phyloP scores from a whole-genome alignment of 2,329 filamentous ascomycete species.

The Xylaria hypoxylon region DNA sequence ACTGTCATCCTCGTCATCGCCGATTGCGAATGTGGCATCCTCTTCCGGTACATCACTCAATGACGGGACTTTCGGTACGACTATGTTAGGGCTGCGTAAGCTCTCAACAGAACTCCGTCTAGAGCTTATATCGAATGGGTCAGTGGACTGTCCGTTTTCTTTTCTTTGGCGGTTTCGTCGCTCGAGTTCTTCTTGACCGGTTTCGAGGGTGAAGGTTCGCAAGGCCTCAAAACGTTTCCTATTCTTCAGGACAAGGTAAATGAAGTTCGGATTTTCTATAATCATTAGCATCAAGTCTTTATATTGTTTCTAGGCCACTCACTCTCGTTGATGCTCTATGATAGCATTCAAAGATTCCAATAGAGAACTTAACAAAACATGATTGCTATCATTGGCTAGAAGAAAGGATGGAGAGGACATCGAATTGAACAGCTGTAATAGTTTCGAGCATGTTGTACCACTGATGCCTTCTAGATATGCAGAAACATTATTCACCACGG shows the following conservation, averaged over 20 bases:
- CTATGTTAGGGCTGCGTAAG: slow-evolving; percentile 69
- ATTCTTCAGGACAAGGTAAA: slow-evolving; percentile 83
- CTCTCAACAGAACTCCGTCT: slow-evolving; percentile 75
- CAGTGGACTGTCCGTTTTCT: slow-evolving; percentile 65
- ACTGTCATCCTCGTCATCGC: slow-evolving; percentile 79
- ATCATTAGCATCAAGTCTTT: slow-evolving; percentile 37
- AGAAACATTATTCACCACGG: slow-evolving; percentile 93
- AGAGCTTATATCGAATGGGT: slow-evolving; percentile 62
- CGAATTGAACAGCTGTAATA: slow-evolving; percentile 88
- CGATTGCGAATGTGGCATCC: slow-evolving; percentile 86
- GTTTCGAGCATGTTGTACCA: slow-evolving; percentile 78
- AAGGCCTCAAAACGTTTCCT: slow-evolving; percentile 86
- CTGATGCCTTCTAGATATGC: slow-evolving; percentile 85
- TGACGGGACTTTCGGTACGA: slow-evolving; percentile 64
- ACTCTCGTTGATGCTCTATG: slow-evolving; percentile 85
- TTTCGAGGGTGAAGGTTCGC: slow-evolving; percentile 89
- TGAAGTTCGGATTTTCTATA: slow-evolving; percentile 81
- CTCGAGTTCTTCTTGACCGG: slow-evolving; percentile 90
- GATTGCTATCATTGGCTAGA: slow-evolving; percentile 91
- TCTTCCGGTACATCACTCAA: slow-evolving; percentile 80
- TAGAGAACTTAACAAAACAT: slow-evolving; percentile 81
- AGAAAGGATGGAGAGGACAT: slow-evolving; percentile 96
- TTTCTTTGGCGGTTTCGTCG: slow-evolving; percentile 78
- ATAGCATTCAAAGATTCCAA: slow-evolving; percentile 91
- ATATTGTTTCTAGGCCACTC: slow-evolving; percentile 50